Evolutionary conservation across 805 yeast genomes (phyloP).

Genomic region (Sungouiozyma ichnusensis): DNA sequence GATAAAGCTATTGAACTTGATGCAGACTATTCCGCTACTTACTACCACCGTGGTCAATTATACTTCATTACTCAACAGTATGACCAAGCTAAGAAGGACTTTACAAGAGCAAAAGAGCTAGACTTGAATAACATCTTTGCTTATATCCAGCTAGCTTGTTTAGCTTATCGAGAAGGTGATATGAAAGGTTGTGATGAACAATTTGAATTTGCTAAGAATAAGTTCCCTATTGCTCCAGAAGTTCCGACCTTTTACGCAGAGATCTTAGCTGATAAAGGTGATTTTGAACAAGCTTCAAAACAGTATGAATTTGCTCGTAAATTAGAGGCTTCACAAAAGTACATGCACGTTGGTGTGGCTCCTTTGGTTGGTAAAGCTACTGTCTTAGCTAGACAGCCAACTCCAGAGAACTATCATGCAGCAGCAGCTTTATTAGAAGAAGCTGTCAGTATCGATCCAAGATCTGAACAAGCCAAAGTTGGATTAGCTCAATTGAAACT

Average conservation of each 20-base stretch:
- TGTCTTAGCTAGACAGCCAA: conserved; percentile 45
- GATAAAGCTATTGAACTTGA: conserved; percentile 58
- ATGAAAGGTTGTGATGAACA: conserved; percentile 48
- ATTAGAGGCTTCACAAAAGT: conserved; percentile 49
- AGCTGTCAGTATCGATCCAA: conserved; percentile 79
- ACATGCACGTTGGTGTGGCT: conserved; percentile 70
- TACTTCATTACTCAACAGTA: conserved; percentile 71
- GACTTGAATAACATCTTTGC: conserved; percentile 74
- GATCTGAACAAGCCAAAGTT: conserved; percentile 78
- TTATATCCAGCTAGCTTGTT: conserved; percentile 86
- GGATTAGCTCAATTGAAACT: conserved; percentile 87
- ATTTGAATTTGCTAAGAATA: conserved; percentile 58
- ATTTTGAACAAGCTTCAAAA: conserved; percentile 57
- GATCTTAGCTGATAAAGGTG: conserved; percentile 73
- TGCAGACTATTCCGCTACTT: conserved; percentile 67
- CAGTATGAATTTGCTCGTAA: conserved; percentile 82
- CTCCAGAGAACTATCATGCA: conserved; percentile 36
- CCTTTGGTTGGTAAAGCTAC: conserved; percentile 89
- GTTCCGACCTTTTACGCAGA: conserved; percentile 95
- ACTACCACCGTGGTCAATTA: conserved; percentile 92
- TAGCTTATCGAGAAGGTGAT: conserved; percentile 62
- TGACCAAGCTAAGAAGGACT: conserved; percentile 60
- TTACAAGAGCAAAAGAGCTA: conserved; percentile 61
- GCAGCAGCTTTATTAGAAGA: conserved; percentile 57
- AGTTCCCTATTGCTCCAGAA: conserved; percentile 81